Evolutionary conservation across 164 flowering plant species (phyloP).

Genomic region (Vitis rotundifolia): DNA sequence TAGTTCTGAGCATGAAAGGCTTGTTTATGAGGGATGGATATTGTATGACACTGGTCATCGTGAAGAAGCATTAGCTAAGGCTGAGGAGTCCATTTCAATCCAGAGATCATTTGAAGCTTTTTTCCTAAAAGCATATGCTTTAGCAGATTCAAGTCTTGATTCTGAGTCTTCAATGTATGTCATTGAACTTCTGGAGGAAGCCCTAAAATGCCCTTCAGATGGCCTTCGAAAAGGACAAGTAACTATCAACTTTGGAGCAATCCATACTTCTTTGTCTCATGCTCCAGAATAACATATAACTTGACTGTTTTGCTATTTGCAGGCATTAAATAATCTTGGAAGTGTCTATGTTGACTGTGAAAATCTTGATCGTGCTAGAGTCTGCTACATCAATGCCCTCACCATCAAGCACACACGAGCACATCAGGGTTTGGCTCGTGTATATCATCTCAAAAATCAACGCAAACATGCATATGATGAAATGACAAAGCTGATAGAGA

Average conservation of each 20-base stretch:
- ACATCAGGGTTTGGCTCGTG: conserved; percentile 95
- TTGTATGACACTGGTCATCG: conserved; percentile 83
- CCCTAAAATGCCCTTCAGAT: conserved; percentile 95
- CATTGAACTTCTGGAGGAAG: conserved; percentile 83
- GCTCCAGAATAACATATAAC: conserved; percentile 6
- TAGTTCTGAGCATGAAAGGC: conserved; percentile 53
- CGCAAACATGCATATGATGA: conserved; percentile 90
- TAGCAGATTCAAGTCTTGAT: conserved; percentile 80
- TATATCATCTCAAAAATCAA: conserved; percentile 72
- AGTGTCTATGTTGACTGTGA: conserved; percentile 88
- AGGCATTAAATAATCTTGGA: conserved; percentile 95
- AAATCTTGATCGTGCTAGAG: conserved; percentile 79
- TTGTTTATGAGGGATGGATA: conserved; percentile 76
- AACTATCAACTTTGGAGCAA: conserved; percentile 11
- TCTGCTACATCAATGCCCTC: conserved; percentile 83
- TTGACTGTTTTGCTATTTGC: conserved; percentile 19
- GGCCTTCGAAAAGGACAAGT: conserved; percentile 98
- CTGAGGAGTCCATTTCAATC: conserved; percentile 78
- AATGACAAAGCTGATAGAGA: conserved; percentile 93
- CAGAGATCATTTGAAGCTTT: conserved; percentile 57
- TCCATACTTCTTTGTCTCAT: background rate
- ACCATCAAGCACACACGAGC: conserved; percentile 94
- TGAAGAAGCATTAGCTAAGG: conserved; percentile 91
- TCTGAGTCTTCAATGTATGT: conserved; percentile 62
- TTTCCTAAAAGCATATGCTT: conserved; percentile 60